Conservation (phyloP, 73 alveolate species). For the Breviolum minutum region DNA sequence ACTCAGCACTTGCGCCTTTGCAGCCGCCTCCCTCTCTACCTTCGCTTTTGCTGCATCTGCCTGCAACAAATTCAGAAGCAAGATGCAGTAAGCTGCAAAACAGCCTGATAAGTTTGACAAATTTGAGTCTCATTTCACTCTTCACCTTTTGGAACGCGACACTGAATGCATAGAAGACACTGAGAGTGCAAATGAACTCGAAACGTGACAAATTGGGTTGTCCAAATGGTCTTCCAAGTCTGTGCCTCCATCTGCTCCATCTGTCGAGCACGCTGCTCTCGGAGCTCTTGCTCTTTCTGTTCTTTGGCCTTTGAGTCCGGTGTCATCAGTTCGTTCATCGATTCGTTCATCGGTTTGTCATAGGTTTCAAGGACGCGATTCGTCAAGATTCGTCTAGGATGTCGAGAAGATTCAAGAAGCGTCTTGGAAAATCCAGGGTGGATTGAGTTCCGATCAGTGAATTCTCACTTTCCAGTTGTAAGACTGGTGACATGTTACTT, state of each 20-base stretch:
- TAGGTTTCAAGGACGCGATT: too few relatives aligned
- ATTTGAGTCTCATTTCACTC: background rate
- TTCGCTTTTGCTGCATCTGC: slow-evolving; percentile 43
- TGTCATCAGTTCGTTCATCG: too few relatives aligned
- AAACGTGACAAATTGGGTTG: background rate
- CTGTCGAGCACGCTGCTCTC: slow-evolving; percentile 45
- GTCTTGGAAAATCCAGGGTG: too few relatives aligned
- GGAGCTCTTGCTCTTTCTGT: slow-evolving; percentile 25
- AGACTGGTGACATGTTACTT: background rate
- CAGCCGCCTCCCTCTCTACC: background rate
- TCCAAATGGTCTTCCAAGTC: background rate
- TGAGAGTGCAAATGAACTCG: background rate
- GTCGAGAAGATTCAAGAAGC: too few relatives aligned
- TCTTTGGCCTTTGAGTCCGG: too few relatives aligned
- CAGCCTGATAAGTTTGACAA: background rate
- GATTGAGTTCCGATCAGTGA: too few relatives aligned
- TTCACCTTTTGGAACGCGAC: background rate
- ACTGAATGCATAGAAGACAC: background rate
- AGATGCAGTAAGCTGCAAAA: background rate
- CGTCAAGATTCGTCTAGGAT: too few relatives aligned
- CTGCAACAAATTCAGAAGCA: slow-evolving; percentile 1
- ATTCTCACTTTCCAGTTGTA: too few relatives aligned
- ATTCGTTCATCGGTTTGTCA: too few relatives aligned
- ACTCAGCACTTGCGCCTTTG: slow-evolving; percentile 21
- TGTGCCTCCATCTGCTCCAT: slow-evolving; percentile 35